Evolutionary conservation across 2,329 filamentous ascomycete genomes (phyloP).

Genomic region (Alternaria rosae): DNA sequence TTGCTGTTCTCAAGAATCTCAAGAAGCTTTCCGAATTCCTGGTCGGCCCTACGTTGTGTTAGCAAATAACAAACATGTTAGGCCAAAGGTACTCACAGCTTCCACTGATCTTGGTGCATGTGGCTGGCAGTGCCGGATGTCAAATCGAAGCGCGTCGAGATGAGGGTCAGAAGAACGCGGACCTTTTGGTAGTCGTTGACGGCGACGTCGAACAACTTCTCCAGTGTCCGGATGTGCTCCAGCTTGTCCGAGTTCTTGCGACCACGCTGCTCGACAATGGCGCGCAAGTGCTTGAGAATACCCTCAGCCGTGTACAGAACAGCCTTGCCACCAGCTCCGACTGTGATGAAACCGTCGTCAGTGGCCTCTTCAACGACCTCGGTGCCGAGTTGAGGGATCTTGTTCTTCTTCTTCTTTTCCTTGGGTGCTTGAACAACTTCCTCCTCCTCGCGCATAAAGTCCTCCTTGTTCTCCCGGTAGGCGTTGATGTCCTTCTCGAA

Average conservation of each 20-base stretch:
- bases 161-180: conserved; percentile 86
- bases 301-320: conserved; percentile 95
- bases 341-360: conserved; percentile 86
- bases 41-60: conserved; percentile 67
- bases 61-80: neutral
- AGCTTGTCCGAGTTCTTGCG: conserved; percentile 97
- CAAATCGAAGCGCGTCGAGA: conserved; percentile 94
- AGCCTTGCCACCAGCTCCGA: conserved; percentile 87
- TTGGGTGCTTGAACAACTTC: conserved; percentile 72
- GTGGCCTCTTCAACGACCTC: conserved; percentile 64
- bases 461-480: conserved; percentile 85
- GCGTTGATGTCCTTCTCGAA: conserved; percentile 86
- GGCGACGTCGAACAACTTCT: conserved; percentile 90
- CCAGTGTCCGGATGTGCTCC: conserved; percentile 97
- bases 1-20: conserved; percentile 79
- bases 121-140: conserved; percentile 78
- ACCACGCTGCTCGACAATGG: conserved; percentile 92
- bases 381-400: conserved; percentile 59
- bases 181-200: conserved; percentile 92
- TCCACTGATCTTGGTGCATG: conserved; percentile 98
- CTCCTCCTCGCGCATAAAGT: conserved; percentile 84
- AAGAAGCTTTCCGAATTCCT: conserved; percentile 81
- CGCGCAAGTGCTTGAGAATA: conserved; percentile 94
- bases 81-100: conserved; percentile 61
- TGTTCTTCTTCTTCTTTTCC: conserved; percentile 54